Conservation (phyloP, 2,329 filamentous ascomycete genomes). For the Teratosphaeria nubilosa region DNA sequence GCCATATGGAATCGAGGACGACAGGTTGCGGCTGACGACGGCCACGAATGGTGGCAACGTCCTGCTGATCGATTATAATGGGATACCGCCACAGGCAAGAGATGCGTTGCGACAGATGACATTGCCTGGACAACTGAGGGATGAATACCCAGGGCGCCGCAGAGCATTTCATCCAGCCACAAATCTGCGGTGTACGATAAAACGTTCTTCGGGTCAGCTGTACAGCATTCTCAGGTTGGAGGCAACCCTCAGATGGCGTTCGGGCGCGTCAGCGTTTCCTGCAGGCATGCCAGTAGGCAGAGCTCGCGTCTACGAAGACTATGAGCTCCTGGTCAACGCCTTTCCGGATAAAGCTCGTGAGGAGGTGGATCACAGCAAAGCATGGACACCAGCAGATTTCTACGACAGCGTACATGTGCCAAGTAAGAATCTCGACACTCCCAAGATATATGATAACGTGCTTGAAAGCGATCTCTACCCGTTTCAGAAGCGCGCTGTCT, state of each 20-base stretch:
- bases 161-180: constrained; percentile 2
- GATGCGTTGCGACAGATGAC: constrained; percentile 11
- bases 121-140: constrained; percentile 7
- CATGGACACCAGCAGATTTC: constrained; percentile 48
- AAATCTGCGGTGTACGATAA: constrained; percentile 12
- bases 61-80: constrained; percentile 14
- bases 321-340: constrained; percentile 13
- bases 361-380: constrained; percentile 11
- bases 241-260: constrained; percentile 19
- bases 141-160: background rate
- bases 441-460: constrained; percentile 9
- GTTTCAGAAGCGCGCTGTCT: constrained; percentile 60
- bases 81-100: constrained; percentile 7
- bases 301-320: constrained; percentile 18
- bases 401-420: constrained; percentile 61
- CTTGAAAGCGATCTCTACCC: constrained; percentile 46
- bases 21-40: constrained; percentile 13
- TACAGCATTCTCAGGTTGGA: constrained; percentile 19
- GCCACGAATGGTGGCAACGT: constrained; percentile 9
- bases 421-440: constrained; percentile 25
- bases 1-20: constrained; percentile 9
- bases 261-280: constrained; percentile 22
- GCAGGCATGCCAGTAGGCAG: constrained; percentile 13
- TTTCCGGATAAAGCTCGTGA: constrained; percentile 15
- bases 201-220: constrained; percentile 13